These are phyloP conservation scores for Salix viminalis DNA, from an alignment of 345 rosid genomes.

Conservation along the genomic window DNA sequence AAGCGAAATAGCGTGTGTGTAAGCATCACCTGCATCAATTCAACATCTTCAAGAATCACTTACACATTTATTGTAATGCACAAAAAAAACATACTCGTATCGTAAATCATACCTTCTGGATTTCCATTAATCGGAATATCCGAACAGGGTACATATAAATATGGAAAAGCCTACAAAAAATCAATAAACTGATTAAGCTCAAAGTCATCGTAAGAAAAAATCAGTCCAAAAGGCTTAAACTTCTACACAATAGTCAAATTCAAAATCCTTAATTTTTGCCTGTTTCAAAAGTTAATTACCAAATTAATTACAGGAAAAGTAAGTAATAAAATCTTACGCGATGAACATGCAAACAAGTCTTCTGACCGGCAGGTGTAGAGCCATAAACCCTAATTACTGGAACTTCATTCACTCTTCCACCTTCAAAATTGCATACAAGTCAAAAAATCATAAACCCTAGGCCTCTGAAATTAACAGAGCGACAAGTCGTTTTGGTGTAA, in stretches of 20 bases:
- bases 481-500: too few relatives aligned
- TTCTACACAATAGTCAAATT: too few relatives aligned
- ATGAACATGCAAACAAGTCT: conserved; percentile 91
- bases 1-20: conserved; percentile 42
- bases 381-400: conserved; percentile 87
- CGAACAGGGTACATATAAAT: conserved; percentile 70
- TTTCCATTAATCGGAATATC: conserved; percentile 44
- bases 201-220: background rate
- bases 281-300: background rate
- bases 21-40: conserved; percentile 47
- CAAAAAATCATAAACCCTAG: background rate
- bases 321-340: conserved; percentile 35
- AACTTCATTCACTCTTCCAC: conserved; percentile 76
- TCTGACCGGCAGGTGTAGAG: conserved; percentile 88
- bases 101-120: conserved; percentile 44
- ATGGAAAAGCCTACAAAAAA: conserved; percentile 72
- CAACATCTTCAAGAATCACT: conserved; percentile 14
- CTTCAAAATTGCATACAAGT: conserved; percentile 26
- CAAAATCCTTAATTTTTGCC: background rate
- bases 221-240: background rate
- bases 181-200: background rate
- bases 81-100: background rate
- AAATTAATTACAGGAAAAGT: background rate
- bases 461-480: background rate
- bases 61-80: background rate